These are phyloP conservation scores for Porcisia hertigi DNA, from an alignment of 208 protist species.

Conservation along the genomic window DNA sequence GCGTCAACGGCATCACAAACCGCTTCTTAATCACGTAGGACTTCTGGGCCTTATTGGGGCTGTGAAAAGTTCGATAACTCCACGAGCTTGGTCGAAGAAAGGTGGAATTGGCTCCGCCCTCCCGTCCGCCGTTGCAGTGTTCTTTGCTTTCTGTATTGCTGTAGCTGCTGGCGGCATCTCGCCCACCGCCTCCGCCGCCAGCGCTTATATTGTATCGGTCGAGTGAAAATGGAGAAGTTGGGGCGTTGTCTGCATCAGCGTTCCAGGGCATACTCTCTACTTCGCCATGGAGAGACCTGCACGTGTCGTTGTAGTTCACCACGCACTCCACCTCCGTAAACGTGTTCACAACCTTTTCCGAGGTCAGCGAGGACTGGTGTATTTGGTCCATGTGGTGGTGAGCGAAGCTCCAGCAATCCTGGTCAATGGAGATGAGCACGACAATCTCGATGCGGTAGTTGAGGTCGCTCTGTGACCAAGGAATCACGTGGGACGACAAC, in stretches of 20 bases:
- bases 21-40: conserved; percentile 68
- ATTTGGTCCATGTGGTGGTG: conserved; percentile 68
- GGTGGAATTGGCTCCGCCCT: conserved; percentile 2
- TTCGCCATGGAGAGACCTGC: conserved; percentile 23
- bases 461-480: conserved; percentile 13
- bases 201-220: conserved; percentile 25
- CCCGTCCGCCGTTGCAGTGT: conserved; percentile 2
- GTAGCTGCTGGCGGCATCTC: conserved; percentile 26
- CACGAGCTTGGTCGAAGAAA: conserved; percentile 18
- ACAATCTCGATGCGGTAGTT: conserved; percentile 65
- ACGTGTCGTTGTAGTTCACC: conserved; percentile 45
- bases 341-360: conserved; percentile 60
- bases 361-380: conserved; percentile 70
- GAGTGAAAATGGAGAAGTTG: conserved; percentile 16
- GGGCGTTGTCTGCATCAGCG: conserved; percentile 12
- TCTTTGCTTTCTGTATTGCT: conserved; percentile 25
- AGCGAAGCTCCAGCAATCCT: conserved; percentile 69
- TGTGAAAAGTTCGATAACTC: conserved; percentile 28
- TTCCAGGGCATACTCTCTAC: conserved; percentile 26
- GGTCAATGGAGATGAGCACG: conserved; percentile 65
- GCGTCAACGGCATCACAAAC: conserved; percentile 53
- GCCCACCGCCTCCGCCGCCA: conserved; percentile 5
- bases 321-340: conserved; percentile 62
- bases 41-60: conserved; percentile 22
- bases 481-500: not conserved